phyloP scores from a whole-genome alignment of 2,329 filamentous ascomycete genomes.

The Trichoderma sp. region DNA sequence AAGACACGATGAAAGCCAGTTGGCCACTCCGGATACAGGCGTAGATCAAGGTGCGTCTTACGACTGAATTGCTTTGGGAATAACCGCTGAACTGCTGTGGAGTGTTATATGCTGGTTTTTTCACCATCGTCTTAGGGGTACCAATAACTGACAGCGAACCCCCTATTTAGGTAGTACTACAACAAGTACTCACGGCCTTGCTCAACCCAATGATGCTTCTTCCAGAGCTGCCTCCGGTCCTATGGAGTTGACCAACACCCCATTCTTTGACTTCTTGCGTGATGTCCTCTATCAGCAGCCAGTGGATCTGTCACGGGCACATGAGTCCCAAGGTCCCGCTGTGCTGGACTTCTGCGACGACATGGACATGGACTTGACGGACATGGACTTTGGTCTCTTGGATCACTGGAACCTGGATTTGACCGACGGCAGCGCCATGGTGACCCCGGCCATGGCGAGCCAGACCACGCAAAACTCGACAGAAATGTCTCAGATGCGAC shows the following conservation, averaged over 20 bases:
- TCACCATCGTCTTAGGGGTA: background rate
- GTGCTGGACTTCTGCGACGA: slow-evolving; percentile 56
- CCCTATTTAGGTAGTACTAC: slow-evolving; percentile 23
- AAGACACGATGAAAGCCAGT: slow-evolving; percentile 41
- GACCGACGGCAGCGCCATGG: slow-evolving; percentile 10
- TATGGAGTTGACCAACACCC: slow-evolving; percentile 42
- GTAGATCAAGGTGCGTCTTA: slow-evolving; percentile 37
- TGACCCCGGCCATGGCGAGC: background rate
- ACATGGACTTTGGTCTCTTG: slow-evolving; percentile 55
- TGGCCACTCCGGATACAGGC: slow-evolving; percentile 42
- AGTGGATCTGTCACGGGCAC: slow-evolving; percentile 41
- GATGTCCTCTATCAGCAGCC: slow-evolving; percentile 55
- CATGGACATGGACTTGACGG: slow-evolving; percentile 53
- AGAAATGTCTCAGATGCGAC: slow-evolving; percentile 51
- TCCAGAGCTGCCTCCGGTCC: slow-evolving; percentile 15
- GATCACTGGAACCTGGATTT: slow-evolving; percentile 52
- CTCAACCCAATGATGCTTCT: slow-evolving; percentile 22
- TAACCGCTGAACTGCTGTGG: background rate
- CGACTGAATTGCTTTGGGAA: background rate
- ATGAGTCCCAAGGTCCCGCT: slow-evolving; percentile 47
- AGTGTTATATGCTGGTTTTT: background rate
- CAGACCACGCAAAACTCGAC: slow-evolving; percentile 43
- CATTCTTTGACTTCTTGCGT: slow-evolving; percentile 55
- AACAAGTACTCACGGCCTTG: slow-evolving; percentile 6
- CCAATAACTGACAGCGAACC: slow-evolving; percentile 18